Evolutionary conservation across 371 early-diverging fungal genomes (phyloP), one percentile per base, ranked within the genome.

Genomic region (Mortierella sp.): DNA sequence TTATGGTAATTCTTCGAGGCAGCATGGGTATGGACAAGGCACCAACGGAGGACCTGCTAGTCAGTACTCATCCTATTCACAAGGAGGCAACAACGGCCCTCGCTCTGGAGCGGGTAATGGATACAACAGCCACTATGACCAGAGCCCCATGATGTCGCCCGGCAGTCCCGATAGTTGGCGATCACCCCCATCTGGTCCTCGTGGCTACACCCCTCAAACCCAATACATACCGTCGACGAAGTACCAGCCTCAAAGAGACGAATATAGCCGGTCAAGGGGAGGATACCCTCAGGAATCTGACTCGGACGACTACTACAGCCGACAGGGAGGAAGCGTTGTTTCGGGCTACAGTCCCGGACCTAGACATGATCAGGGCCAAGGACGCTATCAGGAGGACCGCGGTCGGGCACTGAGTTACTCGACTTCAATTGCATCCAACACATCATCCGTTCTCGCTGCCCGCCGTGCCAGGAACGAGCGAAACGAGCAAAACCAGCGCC

Each of bases 71-170:
- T 14, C 59, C 34, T 24, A 44, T 9, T 53, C 61, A 26, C 26
- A 46, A 16, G 59, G 64, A 55, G 74, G 74, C 24, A 44, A 28
- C 57, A 40, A 59, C 40, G 78, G 67, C 24, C 28, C 64, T 9
- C 78, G 78, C 14, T n/a, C 64, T 51, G 78, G 74, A 28, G 28
- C 59, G 46, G 72, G 77, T n/a, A 59, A 73, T 57, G 76, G 74
- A 16, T 67, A 75, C 28, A 72, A 77, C 28, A 40, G 77, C 64
- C 72, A 69, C 10, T 82, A 86, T 28, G 86, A 86, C 24, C 82
- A 86, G 24, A 86, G 86, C 37, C 86, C 82, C 10, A 84, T 84
- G 81, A 73, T 84, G 78, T 86, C 86, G 5, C 86, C 82, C 3
- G 67, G 74, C 19, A 84, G 67, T 37, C 79, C 79, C 6, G 86